Conservation (phyloP, 2,329 filamentous ascomycete genomes). For the Juglanconis oblonga region DNA sequence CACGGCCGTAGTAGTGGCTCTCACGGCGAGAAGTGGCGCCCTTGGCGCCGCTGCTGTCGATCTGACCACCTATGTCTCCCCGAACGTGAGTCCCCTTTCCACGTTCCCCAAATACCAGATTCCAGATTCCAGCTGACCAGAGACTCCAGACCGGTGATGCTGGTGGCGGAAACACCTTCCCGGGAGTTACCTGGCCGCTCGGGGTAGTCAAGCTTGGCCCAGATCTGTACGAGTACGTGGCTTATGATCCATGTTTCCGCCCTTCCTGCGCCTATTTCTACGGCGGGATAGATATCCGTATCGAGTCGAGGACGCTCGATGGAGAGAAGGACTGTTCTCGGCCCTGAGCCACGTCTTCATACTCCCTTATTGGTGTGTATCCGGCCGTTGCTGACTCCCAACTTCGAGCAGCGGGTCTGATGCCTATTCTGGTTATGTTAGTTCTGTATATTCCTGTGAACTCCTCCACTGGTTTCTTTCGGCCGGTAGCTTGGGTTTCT, state of each 20-base stretch:
- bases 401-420: slow-evolving; percentile 35
- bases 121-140: slow-evolving; percentile 3
- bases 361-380: no score
- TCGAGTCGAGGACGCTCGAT: no score
- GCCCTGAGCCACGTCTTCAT: no score
- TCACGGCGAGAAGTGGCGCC: neutral
- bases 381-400: no score
- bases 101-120: neutral
- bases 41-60: slow-evolving; percentile 19
- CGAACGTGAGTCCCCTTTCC: slow-evolving; percentile 18
- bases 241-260: no score
- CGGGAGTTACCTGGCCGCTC: slow-evolving; percentile 44
- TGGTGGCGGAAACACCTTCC: slow-evolving; percentile 48
- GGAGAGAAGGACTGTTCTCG: no score
- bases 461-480: neutral
- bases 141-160: slow-evolving; percentile 41
- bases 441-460: neutral
- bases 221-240: slow-evolving; percentile 37
- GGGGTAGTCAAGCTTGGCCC: slow-evolving; percentile 50
- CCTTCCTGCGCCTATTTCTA: no score
- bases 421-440: slow-evolving; percentile 50
- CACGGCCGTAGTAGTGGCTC: neutral
- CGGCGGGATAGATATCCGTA: no score
- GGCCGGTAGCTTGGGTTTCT: neutral
- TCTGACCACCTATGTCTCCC: slow-evolving; percentile 33